Percentiles rank a stretch among this genome's conserved stretches.
Evolutionary conservation across 2,329 filamentous ascomycete species (phyloP).

Genomic region (Apiospora koreana): DNA sequence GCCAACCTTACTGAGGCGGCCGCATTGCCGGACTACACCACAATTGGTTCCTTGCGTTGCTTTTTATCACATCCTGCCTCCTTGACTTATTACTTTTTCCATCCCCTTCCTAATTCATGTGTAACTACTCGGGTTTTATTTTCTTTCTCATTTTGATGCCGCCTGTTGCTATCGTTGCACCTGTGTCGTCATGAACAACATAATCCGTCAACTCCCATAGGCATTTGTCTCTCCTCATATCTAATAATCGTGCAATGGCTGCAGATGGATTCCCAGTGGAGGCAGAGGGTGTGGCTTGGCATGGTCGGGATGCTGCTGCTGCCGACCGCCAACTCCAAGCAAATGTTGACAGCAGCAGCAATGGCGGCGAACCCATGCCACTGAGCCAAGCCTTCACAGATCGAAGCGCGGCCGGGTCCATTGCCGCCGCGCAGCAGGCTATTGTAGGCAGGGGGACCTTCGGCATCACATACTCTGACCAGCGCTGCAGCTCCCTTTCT

Average conservation of each 20-base stretch:
- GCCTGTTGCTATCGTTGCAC: not conserved
- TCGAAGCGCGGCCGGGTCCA: not conserved
- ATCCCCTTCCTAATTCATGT: not conserved
- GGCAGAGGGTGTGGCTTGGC: not conserved
- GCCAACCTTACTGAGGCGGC: not conserved
- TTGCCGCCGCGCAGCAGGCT: constrained; percentile 1
- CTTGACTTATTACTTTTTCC: not conserved
- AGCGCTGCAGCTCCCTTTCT: not conserved
- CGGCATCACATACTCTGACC: not conserved
- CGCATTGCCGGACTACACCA: constrained; percentile 1
- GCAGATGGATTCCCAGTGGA: not conserved
- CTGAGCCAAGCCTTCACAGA: not conserved
- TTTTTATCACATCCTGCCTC: not conserved
- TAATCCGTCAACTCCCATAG: not conserved
- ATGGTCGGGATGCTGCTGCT: not conserved
- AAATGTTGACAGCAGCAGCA: not conserved
- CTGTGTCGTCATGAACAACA: constrained; percentile 1
- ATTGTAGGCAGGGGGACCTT: not conserved
- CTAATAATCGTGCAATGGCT: not conserved
- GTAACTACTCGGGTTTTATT: not conserved
- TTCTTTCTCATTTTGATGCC: not conserved
- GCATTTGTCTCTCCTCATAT: not conserved
- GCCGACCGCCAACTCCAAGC: not conserved
- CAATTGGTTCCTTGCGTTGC: not conserved
- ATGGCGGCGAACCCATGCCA: not conserved